Evolutionary conservation across 1,284 basidiomycete genomes (phyloP).

Genomic region (Sanghuangporus baumii): DNA sequence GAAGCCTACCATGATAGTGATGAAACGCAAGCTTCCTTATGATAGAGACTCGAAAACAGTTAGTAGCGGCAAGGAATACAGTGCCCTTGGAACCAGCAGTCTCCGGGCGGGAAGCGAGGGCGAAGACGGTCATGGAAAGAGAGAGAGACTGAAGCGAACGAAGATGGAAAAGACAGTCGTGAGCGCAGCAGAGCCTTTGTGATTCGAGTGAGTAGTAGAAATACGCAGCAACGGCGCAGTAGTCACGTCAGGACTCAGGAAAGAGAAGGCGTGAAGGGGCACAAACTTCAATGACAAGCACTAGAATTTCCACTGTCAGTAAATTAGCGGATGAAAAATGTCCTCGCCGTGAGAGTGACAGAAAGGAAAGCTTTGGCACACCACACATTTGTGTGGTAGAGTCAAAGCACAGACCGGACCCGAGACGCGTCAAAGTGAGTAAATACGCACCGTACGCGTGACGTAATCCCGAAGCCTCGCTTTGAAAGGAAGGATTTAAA

Average conservation of each 20-base stretch:
- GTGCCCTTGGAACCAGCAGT: neutral
- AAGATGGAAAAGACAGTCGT: neutral
- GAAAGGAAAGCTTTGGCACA: no score
- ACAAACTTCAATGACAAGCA: neutral
- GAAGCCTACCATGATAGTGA: constrained; percentile 14
- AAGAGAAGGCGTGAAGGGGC: neutral
- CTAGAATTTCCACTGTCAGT: no score
- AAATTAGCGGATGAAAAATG: no score
- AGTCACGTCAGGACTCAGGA: neutral
- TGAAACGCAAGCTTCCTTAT: neutral
- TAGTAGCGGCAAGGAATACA: neutral
- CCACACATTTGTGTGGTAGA: no score
- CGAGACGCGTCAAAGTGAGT: neutral
- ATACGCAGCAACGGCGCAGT: neutral
- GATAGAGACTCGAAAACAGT: constrained; percentile 8
- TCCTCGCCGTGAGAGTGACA: no score
- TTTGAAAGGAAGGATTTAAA: no score
- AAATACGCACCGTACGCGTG: neutral
- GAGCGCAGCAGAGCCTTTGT: neutral
- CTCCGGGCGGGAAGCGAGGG: neutral
- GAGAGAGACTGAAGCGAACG: neutral
- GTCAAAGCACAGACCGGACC: no score
- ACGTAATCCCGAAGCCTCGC: neutral
- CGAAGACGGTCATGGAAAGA: neutral
- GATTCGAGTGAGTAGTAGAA: neutral